These are phyloP conservation scores for Fusarium newnesense DNA, from an alignment of 2,329 filamentous ascomycete species.

Conservation along the genomic window DNA sequence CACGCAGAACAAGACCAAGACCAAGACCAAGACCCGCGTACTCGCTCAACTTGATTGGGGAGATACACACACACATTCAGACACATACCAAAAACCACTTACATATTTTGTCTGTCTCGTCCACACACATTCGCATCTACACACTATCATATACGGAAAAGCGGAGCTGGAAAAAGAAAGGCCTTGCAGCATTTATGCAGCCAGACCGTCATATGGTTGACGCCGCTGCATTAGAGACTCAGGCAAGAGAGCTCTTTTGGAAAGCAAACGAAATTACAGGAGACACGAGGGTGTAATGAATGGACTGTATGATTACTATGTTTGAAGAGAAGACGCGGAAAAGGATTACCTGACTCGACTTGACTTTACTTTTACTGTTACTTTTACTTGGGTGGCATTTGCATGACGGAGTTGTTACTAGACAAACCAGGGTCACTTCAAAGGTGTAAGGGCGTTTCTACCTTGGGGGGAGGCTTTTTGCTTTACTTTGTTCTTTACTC, in stretches of 20 bases:
- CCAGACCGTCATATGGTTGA: slow-evolving; percentile 1
- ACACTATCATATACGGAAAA: slow-evolving; percentile 28
- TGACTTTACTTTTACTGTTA: neutral
- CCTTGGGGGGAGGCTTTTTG: neutral
- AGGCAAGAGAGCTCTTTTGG: slow-evolving; percentile 18
- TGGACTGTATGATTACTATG: slow-evolving; percentile 33
- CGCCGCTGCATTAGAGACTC: slow-evolving; percentile 11
- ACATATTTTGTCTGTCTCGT: slow-evolving; percentile 24
- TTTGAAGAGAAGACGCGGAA: slow-evolving; percentile 9
- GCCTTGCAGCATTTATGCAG: slow-evolving; percentile 10
- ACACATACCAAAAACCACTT: slow-evolving; percentile 22
- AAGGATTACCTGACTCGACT: neutral
- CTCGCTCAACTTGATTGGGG: slow-evolving; percentile 7
- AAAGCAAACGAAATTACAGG: slow-evolving; percentile 6
- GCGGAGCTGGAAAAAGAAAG: slow-evolving; percentile 29
- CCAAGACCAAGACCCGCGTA: slow-evolving; percentile 6
- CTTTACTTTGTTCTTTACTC: neutral
- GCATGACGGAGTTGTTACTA: slow-evolving; percentile 32
- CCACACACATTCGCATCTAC: slow-evolving; percentile 34
- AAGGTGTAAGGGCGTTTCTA: slow-evolving; percentile 22
- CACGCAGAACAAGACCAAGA: slow-evolving; percentile 19
- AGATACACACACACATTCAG: slow-evolving; percentile 8
- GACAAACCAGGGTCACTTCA: slow-evolving; percentile 14
- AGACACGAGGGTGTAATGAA: slow-evolving; percentile 19
- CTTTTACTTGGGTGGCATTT: slow-evolving; percentile 10